Percentiles rank a stretch among this genome's conserved stretches.
Conservation (phyloP, 2,329 filamentous ascomycete genomes). For the Talaromyces sp. region DNA sequence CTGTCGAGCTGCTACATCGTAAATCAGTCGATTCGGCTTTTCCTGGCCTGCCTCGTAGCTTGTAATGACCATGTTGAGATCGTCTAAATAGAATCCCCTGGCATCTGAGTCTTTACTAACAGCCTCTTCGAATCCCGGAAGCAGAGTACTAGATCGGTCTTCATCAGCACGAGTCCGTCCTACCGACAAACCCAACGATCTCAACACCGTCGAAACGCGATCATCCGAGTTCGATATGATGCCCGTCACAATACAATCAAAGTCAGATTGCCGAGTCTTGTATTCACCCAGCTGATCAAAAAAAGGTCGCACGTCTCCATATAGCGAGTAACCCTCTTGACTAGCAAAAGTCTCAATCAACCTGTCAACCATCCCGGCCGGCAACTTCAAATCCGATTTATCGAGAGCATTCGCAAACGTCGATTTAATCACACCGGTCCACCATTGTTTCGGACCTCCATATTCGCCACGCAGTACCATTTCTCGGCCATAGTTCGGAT, state of each 20-base stretch:
- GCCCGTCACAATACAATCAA: conserved; percentile 39
- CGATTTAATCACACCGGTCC: conserved; percentile 41
- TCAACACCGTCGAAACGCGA: conserved; percentile 39
- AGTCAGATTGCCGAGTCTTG: conserved; percentile 21
- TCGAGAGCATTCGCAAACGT: conserved; percentile 33
- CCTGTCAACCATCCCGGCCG: conserved; percentile 31
- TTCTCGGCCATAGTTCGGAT: conserved; percentile 46
- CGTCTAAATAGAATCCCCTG: conserved; percentile 21
- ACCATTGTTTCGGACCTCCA: conserved; percentile 43
- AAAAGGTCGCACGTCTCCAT: conserved; percentile 39
- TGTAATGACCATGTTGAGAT: conserved; percentile 45
- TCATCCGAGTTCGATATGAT: conserved; percentile 49
- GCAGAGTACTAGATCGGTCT: conserved; percentile 27
- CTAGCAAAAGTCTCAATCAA: conserved; percentile 42
- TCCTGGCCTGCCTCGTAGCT: conserved; percentile 47
- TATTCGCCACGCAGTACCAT: conserved; percentile 35
- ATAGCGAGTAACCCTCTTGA: conserved; percentile 39
- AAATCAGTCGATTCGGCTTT: conserved; percentile 42
- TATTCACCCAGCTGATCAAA: conserved; percentile 31
- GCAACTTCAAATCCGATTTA: conserved; percentile 24
- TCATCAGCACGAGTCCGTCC: conserved; percentile 34
- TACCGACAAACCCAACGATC: conserved; percentile 38
- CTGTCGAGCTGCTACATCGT: conserved; percentile 36
- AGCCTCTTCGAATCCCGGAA: conserved; percentile 27
- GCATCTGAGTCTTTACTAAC: not conserved